Evolutionary conservation across 371 early-diverging fungal species (phyloP).

Genomic region (Mortierella sp.): DNA sequence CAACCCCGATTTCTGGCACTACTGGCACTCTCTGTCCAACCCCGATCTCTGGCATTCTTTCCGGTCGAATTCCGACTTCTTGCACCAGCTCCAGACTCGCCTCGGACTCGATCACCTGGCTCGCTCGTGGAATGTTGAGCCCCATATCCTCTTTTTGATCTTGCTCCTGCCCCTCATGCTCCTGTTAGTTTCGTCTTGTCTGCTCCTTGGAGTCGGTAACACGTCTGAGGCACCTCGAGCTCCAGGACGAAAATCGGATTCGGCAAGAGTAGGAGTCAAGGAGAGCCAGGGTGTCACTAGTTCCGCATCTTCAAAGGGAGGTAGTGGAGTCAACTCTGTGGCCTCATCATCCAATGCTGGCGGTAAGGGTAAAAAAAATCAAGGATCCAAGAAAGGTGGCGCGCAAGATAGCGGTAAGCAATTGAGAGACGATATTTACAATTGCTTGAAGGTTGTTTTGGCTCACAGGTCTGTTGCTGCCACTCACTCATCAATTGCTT

Average conservation of each 20-base stretch:
- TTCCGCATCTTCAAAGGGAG: background rate
- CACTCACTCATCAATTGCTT: background rate
- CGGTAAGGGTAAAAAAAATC: constrained; percentile 10
- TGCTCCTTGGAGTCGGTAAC: constrained; percentile 10
- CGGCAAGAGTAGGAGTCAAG: background rate
- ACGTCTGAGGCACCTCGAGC: constrained; percentile 9
- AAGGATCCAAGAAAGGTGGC: constrained; percentile 9
- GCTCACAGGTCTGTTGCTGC: too few species aligned
- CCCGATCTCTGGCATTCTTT: constrained; percentile 14
- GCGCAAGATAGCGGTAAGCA: constrained; percentile 13
- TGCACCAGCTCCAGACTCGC: constrained; percentile 2
- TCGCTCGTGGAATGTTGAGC: constrained; percentile 14
- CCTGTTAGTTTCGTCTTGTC: background rate
- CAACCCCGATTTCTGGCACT: constrained; percentile 15
- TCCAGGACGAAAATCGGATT: constrained; percentile 2
- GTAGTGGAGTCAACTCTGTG: background rate
- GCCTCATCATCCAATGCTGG: background rate
- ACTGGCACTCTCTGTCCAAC: background rate
- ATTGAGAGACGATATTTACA: background rate
- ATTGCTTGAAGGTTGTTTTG: too few species aligned
- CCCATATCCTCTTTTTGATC: constrained; percentile 16
- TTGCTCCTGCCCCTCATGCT: constrained; percentile 11
- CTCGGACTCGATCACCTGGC: constrained; percentile 10
- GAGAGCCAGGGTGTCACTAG: background rate
- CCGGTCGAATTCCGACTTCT: background rate